Percentiles rank a stretch among this genome's conserved stretches.
Conservation (phyloP, 1,284 basidiomycete genomes). For the Rugosomyces carneus region DNA sequence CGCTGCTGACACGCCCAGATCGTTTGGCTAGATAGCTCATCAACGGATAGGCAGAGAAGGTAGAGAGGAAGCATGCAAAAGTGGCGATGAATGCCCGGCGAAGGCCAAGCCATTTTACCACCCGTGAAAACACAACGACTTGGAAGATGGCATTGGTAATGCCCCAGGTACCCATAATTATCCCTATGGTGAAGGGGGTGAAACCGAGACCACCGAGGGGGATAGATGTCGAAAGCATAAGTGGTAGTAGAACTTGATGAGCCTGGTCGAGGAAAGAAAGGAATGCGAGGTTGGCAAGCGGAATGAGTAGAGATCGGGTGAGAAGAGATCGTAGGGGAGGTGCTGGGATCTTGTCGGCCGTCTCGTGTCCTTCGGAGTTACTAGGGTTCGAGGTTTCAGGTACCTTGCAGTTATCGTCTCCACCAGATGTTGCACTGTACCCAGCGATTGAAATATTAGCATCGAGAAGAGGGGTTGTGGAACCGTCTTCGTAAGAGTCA, state of each 20-base stretch:
- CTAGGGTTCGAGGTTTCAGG: not conserved
- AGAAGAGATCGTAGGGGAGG: conserved; percentile 17
- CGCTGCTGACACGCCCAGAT: conserved; percentile 16
- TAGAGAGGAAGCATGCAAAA: conserved; percentile 16
- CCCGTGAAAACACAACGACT: conserved; percentile 18
- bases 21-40: conserved; percentile 20
- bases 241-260: conserved; percentile 24
- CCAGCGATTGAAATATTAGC: not conserved
- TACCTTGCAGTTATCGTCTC: not conserved
- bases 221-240: conserved; percentile 28
- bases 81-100: conserved; percentile 16
- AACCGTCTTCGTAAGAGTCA: not conserved
- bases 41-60: conserved; percentile 19
- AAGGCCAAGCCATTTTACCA: conserved; percentile 23
- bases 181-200: conserved; percentile 26
- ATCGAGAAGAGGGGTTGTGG: conserved; percentile 1
- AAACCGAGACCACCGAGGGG: conserved; percentile 26
- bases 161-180: conserved; percentile 25
- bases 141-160: conserved; percentile 25
- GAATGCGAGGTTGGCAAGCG: conserved; percentile 17
- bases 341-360: conserved; percentile 2
- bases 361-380: not conserved
- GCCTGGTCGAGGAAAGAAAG: conserved; percentile 26
- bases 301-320: conserved; percentile 16
- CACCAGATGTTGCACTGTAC: conserved; percentile 1